A percentile compares a stretch with the other conserved stretches of the same genome.
Evolutionary conservation across 1,139 yeast species (phyloP).

Genomic region (Yamadazyma atlantica): DNA sequence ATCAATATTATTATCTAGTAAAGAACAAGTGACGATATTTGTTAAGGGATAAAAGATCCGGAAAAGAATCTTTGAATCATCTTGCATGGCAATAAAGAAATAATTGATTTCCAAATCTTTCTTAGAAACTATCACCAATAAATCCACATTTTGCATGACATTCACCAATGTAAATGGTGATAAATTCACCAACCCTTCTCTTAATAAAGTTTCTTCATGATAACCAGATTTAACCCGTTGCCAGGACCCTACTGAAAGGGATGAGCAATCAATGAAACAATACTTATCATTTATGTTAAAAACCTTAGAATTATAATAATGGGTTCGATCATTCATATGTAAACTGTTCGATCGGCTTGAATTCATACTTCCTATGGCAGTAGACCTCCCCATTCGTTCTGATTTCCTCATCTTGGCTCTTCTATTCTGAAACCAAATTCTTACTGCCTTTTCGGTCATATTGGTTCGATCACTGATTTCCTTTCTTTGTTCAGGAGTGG

Average conservation of each 20-base stretch:
- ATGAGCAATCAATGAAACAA: conserved; percentile 63
- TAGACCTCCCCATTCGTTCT: conserved; percentile 41
- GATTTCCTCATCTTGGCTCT: conserved; percentile 75
- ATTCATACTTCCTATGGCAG: conserved; percentile 12
- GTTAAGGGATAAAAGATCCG: conserved; percentile 66
- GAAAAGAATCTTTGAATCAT: conserved; percentile 64
- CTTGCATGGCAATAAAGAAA: conserved; percentile 68
- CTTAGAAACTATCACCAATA: conserved; percentile 64
- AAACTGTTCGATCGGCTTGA: conserved; percentile 25
- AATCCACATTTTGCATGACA: conserved; percentile 65
- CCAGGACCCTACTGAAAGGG: conserved; percentile 77
- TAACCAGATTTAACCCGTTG: conserved; percentile 69
- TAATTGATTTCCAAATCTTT: conserved; percentile 71
- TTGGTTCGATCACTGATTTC: conserved; percentile 73
- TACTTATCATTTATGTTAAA: conserved; percentile 64
- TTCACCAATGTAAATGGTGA: conserved; percentile 65
- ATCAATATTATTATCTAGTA: conserved; percentile 46
- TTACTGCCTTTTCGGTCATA: conserved; percentile 88
- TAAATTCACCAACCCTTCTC: conserved; percentile 52
- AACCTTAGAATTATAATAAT: conserved; percentile 18
- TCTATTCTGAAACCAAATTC: conserved; percentile 94
- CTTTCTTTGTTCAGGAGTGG: conserved; percentile 65
- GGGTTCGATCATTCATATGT: conserved; percentile 13
- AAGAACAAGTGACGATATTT: conserved; percentile 45
- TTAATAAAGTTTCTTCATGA: conserved; percentile 39